Evolutionary conservation across 495 filamentous ascomycete genomes (phyloP).

Genomic region (Trichoderma reesei): DNA sequence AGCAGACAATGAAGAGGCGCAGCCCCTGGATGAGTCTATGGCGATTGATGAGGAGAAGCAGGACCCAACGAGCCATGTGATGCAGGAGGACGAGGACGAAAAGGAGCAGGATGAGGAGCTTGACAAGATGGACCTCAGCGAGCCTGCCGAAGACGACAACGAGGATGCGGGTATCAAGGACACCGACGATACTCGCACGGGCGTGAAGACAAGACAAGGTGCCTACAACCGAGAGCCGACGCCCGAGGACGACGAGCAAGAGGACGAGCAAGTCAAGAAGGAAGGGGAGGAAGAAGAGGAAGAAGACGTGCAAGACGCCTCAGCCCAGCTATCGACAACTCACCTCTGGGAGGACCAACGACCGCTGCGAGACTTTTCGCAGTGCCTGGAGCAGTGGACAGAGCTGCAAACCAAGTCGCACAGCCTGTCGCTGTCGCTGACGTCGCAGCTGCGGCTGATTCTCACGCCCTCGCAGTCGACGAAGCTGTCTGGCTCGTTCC

Average conservation of each 20-base stretch:
- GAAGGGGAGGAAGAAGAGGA: slow-evolving; percentile 25
- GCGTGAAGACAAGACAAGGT: slow-evolving; percentile 41
- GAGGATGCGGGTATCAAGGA: slow-evolving; percentile 23
- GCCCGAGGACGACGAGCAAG: slow-evolving; percentile 22
- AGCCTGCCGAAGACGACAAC: slow-evolving; percentile 32
- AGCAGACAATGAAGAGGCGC: slow-evolving; percentile 76
- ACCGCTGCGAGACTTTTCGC: slow-evolving; percentile 33
- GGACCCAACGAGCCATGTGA: slow-evolving; percentile 40
- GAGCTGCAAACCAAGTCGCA: slow-evolving; percentile 76
- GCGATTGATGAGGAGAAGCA: slow-evolving; percentile 65
- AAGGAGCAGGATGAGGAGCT: slow-evolving; percentile 48
- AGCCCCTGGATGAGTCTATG: slow-evolving; percentile 72
- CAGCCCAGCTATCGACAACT: slow-evolving; percentile 61
- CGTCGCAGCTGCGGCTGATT: slow-evolving; percentile 90
- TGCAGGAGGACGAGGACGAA: slow-evolving; percentile 33
- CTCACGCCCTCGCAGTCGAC: slow-evolving; percentile 89
- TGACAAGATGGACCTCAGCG: slow-evolving; percentile 38
- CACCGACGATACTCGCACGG: slow-evolving; percentile 30
- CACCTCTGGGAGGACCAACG: slow-evolving; percentile 44
- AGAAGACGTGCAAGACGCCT: slow-evolving; percentile 60
- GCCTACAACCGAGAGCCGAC: slow-evolving; percentile 26
- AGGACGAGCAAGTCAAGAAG: slow-evolving; percentile 23
- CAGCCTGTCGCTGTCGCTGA: slow-evolving; percentile 73
- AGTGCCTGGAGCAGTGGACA: slow-evolving; percentile 75
- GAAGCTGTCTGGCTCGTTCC: slow-evolving; percentile 93